Evolutionary conservation across 164 flowering plant species (phyloP).

Genomic region (Paratinospora sagittata): DNA sequence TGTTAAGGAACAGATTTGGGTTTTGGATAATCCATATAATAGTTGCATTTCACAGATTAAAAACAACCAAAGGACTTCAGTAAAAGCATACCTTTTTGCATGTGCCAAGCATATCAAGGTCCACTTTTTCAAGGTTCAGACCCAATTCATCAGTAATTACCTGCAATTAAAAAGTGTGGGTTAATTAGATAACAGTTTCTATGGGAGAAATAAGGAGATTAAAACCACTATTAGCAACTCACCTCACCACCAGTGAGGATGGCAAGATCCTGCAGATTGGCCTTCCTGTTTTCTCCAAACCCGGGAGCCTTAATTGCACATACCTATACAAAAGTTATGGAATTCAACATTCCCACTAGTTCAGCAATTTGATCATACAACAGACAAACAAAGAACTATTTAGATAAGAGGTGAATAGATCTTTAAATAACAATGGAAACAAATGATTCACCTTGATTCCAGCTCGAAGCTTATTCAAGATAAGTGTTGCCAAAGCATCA

Average conservation of each 20-base stretch:
- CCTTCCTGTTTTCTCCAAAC: slow-evolving; percentile 93
- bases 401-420: background rate
- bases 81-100: slow-evolving; percentile 65
- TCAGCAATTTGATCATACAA: background rate
- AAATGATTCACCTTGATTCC: slow-evolving; percentile 67
- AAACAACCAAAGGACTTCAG: slow-evolving; percentile 1
- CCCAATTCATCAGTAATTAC: slow-evolving; percentile 85
- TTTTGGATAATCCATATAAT: background rate
- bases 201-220: background rate
- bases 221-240: too few species aligned
- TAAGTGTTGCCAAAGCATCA: slow-evolving; percentile 87
- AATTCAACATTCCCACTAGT: background rate
- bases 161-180: slow-evolving; percentile 26
- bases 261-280: slow-evolving; percentile 77
- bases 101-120: slow-evolving; percentile 62
- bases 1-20: background rate
- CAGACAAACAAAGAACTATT: background rate
- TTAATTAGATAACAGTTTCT: background rate
- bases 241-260: slow-evolving; percentile 74
- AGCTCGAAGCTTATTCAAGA: slow-evolving; percentile 86
- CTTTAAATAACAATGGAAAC: background rate
- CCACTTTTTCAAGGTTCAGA: slow-evolving; percentile 74
- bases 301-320: slow-evolving; percentile 97
- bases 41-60: background rate
- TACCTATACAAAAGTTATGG: slow-evolving; percentile 36